Conservation (phyloP, 202 grass and related monocot species). For the Carex arenaria region DNA sequence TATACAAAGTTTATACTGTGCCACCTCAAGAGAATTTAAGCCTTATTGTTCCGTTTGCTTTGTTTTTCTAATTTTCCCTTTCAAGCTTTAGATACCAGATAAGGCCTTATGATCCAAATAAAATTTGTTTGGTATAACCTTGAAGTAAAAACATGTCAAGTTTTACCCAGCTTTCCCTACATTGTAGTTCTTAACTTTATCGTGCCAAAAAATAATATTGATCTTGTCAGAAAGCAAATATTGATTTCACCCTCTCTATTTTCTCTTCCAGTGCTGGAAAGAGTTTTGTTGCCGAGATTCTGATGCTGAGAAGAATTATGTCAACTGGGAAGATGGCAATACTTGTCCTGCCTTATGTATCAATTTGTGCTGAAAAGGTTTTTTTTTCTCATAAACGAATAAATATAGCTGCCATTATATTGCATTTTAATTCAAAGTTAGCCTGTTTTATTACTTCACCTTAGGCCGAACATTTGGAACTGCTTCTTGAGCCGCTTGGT, state of each 20-base stretch:
- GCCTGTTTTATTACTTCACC: slow-evolving; percentile 19
- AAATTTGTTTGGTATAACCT: neutral
- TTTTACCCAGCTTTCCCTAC: neutral
- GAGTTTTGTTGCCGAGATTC: slow-evolving; percentile 95
- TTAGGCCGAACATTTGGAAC: slow-evolving; percentile 87
- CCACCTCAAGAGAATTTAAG: neutral
- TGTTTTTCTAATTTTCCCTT: neutral
- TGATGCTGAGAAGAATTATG: slow-evolving; percentile 90
- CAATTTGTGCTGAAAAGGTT: slow-evolving; percentile 93
- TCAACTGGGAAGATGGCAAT: slow-evolving; percentile 82
- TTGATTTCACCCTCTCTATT: neutral
- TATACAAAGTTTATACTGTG: neutral
- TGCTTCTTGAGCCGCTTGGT: slow-evolving; percentile 91
- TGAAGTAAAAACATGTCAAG: slow-evolving; percentile 7
- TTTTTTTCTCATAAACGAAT: neutral
- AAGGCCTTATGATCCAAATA: neutral
- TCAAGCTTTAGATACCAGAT: neutral
- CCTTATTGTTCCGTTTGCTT: neutral
- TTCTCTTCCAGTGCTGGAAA: slow-evolving; percentile 77
- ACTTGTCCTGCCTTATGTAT: slow-evolving; percentile 96
- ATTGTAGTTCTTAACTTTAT: neutral
- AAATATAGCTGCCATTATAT: neutral
- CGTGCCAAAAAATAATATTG: neutral
- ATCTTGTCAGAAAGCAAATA: neutral
- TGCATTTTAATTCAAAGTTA: slow-evolving; percentile 26